A percentile compares a stretch with the other conserved stretches of the same genome.
These are phyloP conservation scores for Malbranchea zuffiana DNA, from an alignment of 2,329 filamentous ascomycete species.

Conservation along the genomic window DNA sequence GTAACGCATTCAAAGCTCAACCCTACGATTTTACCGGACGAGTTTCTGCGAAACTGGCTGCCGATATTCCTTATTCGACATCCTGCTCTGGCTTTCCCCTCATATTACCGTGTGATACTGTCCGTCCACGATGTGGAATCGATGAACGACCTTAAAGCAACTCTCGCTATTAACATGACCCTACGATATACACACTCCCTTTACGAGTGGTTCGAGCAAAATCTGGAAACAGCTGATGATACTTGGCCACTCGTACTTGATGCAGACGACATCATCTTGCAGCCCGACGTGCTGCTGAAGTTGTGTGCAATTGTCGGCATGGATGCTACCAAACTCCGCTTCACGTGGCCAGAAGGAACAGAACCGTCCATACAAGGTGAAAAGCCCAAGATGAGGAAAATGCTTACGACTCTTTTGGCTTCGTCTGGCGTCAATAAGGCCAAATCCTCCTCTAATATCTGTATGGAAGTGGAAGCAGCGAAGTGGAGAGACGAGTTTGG, in stretches of 20 bases:
- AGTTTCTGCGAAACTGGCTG: conserved; percentile 24
- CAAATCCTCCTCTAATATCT: conserved; percentile 22
- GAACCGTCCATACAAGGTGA: conserved; percentile 7
- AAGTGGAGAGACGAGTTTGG: conserved; percentile 31
- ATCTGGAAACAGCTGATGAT: conserved; percentile 11
- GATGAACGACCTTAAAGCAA: conserved; percentile 13
- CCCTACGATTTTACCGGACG: conserved; percentile 26
- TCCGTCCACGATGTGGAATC: conserved; percentile 11
- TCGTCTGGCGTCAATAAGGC: conserved; percentile 26
- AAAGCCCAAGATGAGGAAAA: conserved; percentile 9
- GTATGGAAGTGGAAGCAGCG: conserved; percentile 23
- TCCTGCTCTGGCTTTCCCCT: conserved; percentile 30
- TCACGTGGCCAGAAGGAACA: conserved; percentile 23
- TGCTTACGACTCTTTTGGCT: conserved; percentile 22
- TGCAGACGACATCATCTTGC: conserved; percentile 30
- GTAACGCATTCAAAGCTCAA: conserved; percentile 22
- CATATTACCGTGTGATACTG: conserved; percentile 24
- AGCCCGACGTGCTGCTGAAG: conserved; percentile 20
- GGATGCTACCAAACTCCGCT: conserved; percentile 22
- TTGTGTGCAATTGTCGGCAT: conserved; percentile 24
- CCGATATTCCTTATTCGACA: conserved; percentile 30
- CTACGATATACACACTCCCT: conserved; percentile 24
- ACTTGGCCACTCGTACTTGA: conserved; percentile 25
- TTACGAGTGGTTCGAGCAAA: conserved; percentile 26
- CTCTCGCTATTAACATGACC: conserved; percentile 20